Percentiles rank a stretch among this genome's conserved stretches.
Conservation (phyloP, 495 filamentous ascomycete genomes). For the Aspergillus egyptiacus region DNA sequence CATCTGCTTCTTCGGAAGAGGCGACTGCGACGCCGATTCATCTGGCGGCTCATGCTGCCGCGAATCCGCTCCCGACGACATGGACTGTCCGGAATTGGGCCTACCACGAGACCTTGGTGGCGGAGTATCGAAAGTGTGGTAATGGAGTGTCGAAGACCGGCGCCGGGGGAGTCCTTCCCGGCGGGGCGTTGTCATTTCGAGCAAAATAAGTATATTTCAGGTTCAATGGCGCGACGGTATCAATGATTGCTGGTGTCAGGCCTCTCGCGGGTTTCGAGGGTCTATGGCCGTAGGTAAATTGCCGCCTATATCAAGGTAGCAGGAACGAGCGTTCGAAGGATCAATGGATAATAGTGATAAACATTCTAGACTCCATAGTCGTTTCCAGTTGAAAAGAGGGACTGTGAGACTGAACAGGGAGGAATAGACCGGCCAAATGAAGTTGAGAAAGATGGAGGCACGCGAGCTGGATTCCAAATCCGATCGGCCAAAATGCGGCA, state of each 20-base stretch:
- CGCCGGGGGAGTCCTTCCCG: conserved; percentile 41
- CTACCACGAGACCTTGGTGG: conserved; percentile 76
- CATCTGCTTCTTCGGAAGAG: conserved; percentile 78
- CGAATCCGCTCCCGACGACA: conserved; percentile 34
- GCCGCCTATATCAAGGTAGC: background rate
- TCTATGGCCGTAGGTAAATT: background rate
- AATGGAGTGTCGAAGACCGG: conserved; percentile 69
- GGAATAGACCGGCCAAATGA: background rate
- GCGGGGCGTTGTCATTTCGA: conserved; percentile 27
- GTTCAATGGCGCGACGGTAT: background rate
- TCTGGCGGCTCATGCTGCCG: conserved; percentile 25
- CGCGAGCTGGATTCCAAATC: background rate
- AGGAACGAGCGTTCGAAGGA: background rate
- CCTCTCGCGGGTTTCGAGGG: background rate
- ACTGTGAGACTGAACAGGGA: background rate
- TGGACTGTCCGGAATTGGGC: conserved; percentile 46
- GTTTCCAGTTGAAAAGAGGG: background rate
- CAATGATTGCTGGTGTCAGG: background rate
- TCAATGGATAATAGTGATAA: background rate
- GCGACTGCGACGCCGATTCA: conserved; percentile 46
- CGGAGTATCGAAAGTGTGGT: conserved; percentile 90
- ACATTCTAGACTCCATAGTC: background rate
- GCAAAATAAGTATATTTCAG: background rate
- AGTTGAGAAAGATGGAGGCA: background rate
- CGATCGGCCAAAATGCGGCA: background rate